Conservation (phyloP, 495 filamentous ascomycete species). For the Usnea hakonensis region DNA sequence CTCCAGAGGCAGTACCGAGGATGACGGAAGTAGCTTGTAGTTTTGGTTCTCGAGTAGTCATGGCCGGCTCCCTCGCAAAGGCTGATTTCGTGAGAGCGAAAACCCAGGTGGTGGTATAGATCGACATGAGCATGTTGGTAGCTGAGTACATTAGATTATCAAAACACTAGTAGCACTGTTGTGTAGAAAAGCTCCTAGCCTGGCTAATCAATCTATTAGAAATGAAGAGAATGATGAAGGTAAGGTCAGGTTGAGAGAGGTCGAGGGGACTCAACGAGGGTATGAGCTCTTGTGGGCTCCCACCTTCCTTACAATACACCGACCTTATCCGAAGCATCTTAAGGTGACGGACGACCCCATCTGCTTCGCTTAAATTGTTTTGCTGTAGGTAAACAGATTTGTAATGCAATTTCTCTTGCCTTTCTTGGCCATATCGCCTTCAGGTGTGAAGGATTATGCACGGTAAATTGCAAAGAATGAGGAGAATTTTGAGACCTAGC, state of each 20-base stretch:
- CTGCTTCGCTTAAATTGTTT: no score
- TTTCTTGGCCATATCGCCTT: neutral
- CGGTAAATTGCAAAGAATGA: neutral
- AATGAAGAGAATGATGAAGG: no score
- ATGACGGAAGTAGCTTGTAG: neutral
- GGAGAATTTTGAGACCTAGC: neutral
- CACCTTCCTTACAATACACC: no score
- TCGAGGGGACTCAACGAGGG: no score
- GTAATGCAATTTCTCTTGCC: neutral
- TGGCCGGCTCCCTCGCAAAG: neutral
- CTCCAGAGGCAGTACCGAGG: slow-evolving; percentile 14
- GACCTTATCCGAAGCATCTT: no score
- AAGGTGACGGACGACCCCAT: no score
- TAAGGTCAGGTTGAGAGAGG: no score
- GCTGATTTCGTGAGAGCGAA: neutral
- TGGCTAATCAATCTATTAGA: no score
- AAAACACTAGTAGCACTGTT: no score
- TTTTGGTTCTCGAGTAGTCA: neutral
- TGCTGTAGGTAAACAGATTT: no score
- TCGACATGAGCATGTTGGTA: neutral
- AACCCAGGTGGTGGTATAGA: neutral
- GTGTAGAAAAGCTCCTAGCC: no score
- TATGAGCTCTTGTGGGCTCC: no score
- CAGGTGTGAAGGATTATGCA: neutral
- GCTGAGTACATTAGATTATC: neutral